Evolutionary conservation across 2,329 filamentous ascomycete species (phyloP).

Genomic region (Neoascochyta sp.): DNA sequence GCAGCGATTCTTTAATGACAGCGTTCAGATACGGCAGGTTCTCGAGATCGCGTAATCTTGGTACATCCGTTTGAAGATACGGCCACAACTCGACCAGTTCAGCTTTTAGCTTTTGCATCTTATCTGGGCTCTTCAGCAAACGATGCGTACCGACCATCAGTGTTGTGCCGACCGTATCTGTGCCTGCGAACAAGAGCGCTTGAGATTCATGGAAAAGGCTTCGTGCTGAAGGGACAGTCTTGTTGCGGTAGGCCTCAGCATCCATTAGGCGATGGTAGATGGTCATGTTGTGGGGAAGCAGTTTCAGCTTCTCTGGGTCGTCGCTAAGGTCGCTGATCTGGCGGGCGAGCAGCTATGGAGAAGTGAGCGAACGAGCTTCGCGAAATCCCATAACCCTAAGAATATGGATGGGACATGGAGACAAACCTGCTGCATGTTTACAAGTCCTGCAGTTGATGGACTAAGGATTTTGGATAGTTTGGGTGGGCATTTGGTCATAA

Average conservation of each 20-base stretch:
- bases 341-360: slow-evolving; percentile 20
- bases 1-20: slow-evolving; percentile 42
- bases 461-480: slow-evolving; percentile 36
- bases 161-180: slow-evolving; percentile 45
- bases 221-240: slow-evolving; percentile 27
- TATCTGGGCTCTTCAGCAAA: slow-evolving; percentile 35
- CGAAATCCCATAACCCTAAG: not conserved
- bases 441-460: slow-evolving; percentile 38
- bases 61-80: slow-evolving; percentile 19
- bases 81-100: slow-evolving; percentile 43
- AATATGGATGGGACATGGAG: not conserved
- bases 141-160: slow-evolving; percentile 43
- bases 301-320: slow-evolving; percentile 29
- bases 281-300: slow-evolving; percentile 37
- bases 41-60: slow-evolving; percentile 36
- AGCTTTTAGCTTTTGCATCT: slow-evolving; percentile 34
- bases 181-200: slow-evolving; percentile 47
- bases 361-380: not conserved
- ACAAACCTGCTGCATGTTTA: slow-evolving; percentile 36
- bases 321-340: slow-evolving; percentile 33
- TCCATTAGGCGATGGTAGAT: slow-evolving; percentile 39
- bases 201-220: slow-evolving; percentile 46
- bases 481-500: slow-evolving; percentile 39
- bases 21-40: slow-evolving; percentile 34
- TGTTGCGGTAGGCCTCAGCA: slow-evolving; percentile 29